phyloP scores from a whole-genome alignment of 192 early-diverging fungal genomes.

The Coemansia interrupta region DNA sequence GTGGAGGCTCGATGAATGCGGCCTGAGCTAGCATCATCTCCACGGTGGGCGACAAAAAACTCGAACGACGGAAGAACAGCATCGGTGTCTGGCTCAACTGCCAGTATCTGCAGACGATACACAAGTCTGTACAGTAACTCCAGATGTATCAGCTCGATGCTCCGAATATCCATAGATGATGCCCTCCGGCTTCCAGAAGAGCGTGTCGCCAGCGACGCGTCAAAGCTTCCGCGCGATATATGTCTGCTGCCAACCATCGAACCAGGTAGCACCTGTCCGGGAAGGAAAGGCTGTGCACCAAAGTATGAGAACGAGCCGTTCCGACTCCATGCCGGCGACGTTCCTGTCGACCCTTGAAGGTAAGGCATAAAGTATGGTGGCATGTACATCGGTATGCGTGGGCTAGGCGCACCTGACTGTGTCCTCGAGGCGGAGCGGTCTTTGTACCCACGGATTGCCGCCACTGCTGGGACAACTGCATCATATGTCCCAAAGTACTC shows the following conservation, averaged over 20 bases:
- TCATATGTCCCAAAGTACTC: slow-evolving; percentile 7
- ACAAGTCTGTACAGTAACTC: slow-evolving; percentile 34
- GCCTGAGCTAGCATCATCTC: slow-evolving; percentile 18
- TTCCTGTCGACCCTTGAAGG: slow-evolving; percentile 9
- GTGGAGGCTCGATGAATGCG: slow-evolving; percentile 41
- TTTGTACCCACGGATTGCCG: slow-evolving; percentile 7
- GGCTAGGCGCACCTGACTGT: background rate
- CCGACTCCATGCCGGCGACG: slow-evolving; percentile 24
- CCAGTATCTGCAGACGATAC: slow-evolving; percentile 44
- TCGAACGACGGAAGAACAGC: slow-evolving; percentile 39
- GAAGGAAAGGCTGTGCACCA: slow-evolving; percentile 6
- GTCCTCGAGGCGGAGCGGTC: slow-evolving; percentile 7
- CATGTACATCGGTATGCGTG: slow-evolving; percentile 30
- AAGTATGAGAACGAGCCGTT: slow-evolving; percentile 34
- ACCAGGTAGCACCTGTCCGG: slow-evolving; percentile 17
- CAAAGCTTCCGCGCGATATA: slow-evolving; percentile 31
- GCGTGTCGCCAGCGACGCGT: slow-evolving; percentile 17
- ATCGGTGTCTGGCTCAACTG: slow-evolving; percentile 28
- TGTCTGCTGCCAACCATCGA: slow-evolving; percentile 9
- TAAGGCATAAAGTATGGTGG: slow-evolving; percentile 27
- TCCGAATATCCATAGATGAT: background rate
- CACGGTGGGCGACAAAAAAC: slow-evolving; percentile 35
- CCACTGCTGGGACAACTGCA: background rate
- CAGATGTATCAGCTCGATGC: slow-evolving; percentile 25
- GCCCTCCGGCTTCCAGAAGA: background rate